Evolutionary conservation across 2,329 filamentous ascomycete species (phyloP).

Genomic region (Botrytis fragariae): DNA sequence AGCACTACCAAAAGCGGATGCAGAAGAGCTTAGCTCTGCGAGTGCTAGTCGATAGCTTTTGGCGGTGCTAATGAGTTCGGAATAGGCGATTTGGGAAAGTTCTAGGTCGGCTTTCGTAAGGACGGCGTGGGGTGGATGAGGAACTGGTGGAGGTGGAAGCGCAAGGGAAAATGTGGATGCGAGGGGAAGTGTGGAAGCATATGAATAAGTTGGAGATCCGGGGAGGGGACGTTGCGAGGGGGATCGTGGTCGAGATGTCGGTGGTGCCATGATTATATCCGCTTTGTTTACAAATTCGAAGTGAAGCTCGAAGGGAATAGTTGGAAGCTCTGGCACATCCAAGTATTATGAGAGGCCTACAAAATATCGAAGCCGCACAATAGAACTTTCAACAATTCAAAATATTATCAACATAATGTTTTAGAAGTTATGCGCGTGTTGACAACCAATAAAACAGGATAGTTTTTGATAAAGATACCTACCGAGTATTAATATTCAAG

Average conservation of each 20-base stretch:
- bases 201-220: constrained; percentile 60
- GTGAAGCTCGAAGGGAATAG: constrained; percentile 1
- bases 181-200: constrained; percentile 61
- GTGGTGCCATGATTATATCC: constrained; percentile 23
- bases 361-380: neutral
- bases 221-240: constrained; percentile 59
- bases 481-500: neutral
- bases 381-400: neutral
- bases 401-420: neutral
- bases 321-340: neutral
- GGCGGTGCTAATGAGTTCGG: constrained; percentile 58
- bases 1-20: constrained; percentile 62
- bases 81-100: constrained; percentile 60
- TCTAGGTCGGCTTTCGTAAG: constrained; percentile 63
- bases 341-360: neutral
- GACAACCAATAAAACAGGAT: neutral
- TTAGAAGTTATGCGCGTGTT: constrained; percentile 1
- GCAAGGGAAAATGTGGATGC: constrained; percentile 55
- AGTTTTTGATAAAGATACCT: neutral
- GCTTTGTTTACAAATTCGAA: constrained; percentile 23
- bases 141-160: constrained; percentile 60
- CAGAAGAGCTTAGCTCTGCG: constrained; percentile 57
- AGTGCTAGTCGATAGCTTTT: constrained; percentile 64
- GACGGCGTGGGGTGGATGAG: constrained; percentile 55
- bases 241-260: constrained; percentile 41